Evolutionary conservation across 1,139 yeast genomes (phyloP), one percentile per base, ranked within the genome.

Genomic region (Debaryomyces sp.): DNA sequence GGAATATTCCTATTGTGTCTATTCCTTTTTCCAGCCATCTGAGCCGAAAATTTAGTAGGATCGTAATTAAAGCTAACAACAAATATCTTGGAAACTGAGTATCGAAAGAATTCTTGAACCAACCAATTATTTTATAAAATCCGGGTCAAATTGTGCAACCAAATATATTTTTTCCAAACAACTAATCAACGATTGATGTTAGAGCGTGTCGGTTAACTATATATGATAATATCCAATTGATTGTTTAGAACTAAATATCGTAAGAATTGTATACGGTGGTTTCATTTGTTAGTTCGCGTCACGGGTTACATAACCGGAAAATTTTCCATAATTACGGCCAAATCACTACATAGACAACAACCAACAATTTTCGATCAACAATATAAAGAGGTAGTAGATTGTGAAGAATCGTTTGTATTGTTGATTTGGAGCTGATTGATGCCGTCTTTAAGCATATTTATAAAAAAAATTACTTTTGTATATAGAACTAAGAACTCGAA

Each of bases 1-100:
- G 24, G 26, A 41, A 52, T 45, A n/a, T 45, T 43, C 36, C 55
- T 47, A 45, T 50, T 51, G 3, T 56, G 41, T 59, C 55, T 57
- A 26, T 35, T 46, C 35, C 35, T 33, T 22, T 37, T 22, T 51
- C 32, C 45, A 37, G 29, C 38, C 45, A 42, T 42, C 17, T 34
- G 18, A 33, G 40, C 48, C 49, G 35, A 23, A 39, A 46, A 50
- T 35, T 49, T 55, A 17, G 33, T 22, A 39, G 44, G 43, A 32
- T 34, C 40, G 45, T 42, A 42, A 33, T 26, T 10, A 34, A 42
- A 42, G 33, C 24, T 42, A 26, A 42, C 22, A 23, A 42, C 33
- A 42, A 33, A 42, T 27, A 34, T 32, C 30, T 42, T 39, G 41
- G 41, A 29, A 39, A 39, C 32, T 34, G 42, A 44, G 21, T 15